Evolutionary conservation across 257 asterid species (phyloP).

Genomic region (Rubia yunnanensis): DNA sequence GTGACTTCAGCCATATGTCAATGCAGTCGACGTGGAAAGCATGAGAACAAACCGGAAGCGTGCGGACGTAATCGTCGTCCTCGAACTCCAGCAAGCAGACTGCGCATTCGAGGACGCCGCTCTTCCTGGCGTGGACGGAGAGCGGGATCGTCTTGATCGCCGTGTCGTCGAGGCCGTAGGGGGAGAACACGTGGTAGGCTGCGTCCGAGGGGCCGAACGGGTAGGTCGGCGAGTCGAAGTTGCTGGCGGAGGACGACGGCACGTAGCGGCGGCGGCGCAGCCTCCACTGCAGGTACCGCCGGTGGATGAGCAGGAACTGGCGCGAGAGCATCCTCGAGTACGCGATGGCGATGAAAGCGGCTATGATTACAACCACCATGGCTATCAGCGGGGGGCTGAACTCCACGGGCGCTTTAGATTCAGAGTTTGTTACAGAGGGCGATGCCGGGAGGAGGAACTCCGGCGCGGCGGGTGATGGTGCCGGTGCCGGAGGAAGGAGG

Average conservation of each 20-base stretch:
- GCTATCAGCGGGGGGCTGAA: constrained; percentile 93
- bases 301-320: constrained; percentile 47
- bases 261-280: constrained; percentile 59
- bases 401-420: constrained; percentile 51
- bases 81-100: constrained; percentile 86
- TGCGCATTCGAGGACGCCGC: constrained; percentile 68
- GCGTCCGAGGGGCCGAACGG: constrained; percentile 45
- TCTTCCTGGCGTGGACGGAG: constrained; percentile 48
- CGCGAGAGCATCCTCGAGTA: constrained; percentile 89
- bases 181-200: constrained; percentile 63
- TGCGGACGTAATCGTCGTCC: constrained; percentile 70
- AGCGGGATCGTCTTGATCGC: constrained; percentile 79
- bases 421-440: constrained; percentile 9
- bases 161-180: constrained; percentile 84
- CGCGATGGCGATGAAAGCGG: constrained; percentile 78
- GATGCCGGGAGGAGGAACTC: constrained; percentile 2
- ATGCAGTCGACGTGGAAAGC: constrained; percentile 93
- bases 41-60: constrained; percentile 78
- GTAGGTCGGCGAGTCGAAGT: constrained; percentile 71
- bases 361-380: constrained; percentile 74
- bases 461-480: constrained; percentile 13
- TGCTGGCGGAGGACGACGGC: constrained; percentile 69
- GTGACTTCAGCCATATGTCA: constrained; percentile 90
- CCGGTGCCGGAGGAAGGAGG: constrained; percentile 33
- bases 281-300: constrained; percentile 65